Evolutionary conservation across 371 early-diverging fungal species (phyloP).

Genomic region (Mortierella sp.): DNA sequence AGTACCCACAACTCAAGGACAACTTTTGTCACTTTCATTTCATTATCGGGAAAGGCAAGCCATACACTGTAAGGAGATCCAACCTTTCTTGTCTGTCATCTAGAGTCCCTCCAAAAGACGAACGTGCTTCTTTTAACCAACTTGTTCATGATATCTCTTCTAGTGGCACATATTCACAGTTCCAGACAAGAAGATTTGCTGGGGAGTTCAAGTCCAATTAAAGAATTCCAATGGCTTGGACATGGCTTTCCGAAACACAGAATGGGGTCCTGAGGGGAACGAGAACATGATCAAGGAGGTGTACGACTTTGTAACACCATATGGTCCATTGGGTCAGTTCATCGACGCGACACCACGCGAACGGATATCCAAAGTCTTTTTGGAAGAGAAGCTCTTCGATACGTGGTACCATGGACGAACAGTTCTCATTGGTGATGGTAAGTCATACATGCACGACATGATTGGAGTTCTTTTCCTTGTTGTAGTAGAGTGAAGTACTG

Average conservation of each 20-base stretch:
- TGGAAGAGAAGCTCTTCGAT: constrained; percentile 39
- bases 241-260: constrained; percentile 17
- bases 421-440: constrained; percentile 41
- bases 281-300: constrained; percentile 33
- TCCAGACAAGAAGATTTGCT: constrained; percentile 6
- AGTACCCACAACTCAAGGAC: constrained; percentile 19
- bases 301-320: constrained; percentile 12
- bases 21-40: constrained; percentile 10
- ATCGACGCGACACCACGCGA: constrained; percentile 28
- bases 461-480: too few relatives aligned
- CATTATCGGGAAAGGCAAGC: constrained; percentile 5
- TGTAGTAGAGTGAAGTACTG: too few relatives aligned
- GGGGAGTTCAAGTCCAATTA: constrained; percentile 2
- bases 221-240: not conserved
- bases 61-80: constrained; percentile 2
- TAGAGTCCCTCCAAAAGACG: too few relatives aligned
- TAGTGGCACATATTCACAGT: constrained; percentile 5
- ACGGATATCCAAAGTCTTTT: constrained; percentile 27
- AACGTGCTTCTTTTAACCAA: too few relatives aligned
- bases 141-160: not conserved
- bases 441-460: not conserved
- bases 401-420: constrained; percentile 25
- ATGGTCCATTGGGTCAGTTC: constrained; percentile 26
- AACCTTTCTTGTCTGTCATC: too few relatives aligned
- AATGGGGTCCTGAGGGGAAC: constrained; percentile 33